Percentiles rank a stretch among this genome's conserved stretches.
phyloP scores from a whole-genome alignment of 495 filamentous ascomycete species.

The Penicillium herquei region DNA sequence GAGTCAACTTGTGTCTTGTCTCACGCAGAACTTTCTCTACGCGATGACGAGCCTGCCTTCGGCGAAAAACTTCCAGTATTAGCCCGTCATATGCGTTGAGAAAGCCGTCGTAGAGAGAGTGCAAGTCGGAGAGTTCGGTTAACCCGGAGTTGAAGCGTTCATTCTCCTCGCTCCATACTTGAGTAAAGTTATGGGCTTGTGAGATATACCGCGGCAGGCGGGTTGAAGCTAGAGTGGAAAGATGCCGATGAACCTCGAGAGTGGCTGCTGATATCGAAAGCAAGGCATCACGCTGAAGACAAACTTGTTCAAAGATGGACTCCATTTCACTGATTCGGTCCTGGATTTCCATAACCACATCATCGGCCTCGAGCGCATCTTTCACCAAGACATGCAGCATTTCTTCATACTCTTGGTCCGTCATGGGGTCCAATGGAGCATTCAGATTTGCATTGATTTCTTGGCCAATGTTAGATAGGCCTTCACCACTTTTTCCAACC shows the following conservation, averaged over 20 bases:
- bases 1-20: conserved; percentile 70
- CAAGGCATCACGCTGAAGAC: conserved; percentile 51
- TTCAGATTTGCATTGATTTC: conserved; percentile 51
- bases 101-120: conserved; percentile 80
- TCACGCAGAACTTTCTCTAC: conserved; percentile 73
- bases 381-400: conserved; percentile 80
- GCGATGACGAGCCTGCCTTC: conserved; percentile 66
- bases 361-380: conserved; percentile 84
- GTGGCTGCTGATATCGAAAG: conserved; percentile 52
- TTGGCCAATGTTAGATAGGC: conserved; percentile 58
- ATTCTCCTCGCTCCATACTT: conserved; percentile 73
- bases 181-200: conserved; percentile 67
- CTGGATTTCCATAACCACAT: conserved; percentile 81
- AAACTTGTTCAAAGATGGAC: conserved; percentile 48
- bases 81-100: conserved; percentile 78
- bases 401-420: conserved; percentile 71
- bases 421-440: conserved; percentile 65
- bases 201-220: conserved; percentile 66
- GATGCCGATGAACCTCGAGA: conserved; percentile 58
- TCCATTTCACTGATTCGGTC: conserved; percentile 78
- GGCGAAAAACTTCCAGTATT: conserved; percentile 75
- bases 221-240: conserved; percentile 63
- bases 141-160: conserved; percentile 64
- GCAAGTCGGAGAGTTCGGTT: conserved; percentile 68
- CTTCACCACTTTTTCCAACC: conserved; percentile 49